Evolutionary conservation across 805 yeast genomes (phyloP).

Genomic region (Alloascoidea africana): DNA sequence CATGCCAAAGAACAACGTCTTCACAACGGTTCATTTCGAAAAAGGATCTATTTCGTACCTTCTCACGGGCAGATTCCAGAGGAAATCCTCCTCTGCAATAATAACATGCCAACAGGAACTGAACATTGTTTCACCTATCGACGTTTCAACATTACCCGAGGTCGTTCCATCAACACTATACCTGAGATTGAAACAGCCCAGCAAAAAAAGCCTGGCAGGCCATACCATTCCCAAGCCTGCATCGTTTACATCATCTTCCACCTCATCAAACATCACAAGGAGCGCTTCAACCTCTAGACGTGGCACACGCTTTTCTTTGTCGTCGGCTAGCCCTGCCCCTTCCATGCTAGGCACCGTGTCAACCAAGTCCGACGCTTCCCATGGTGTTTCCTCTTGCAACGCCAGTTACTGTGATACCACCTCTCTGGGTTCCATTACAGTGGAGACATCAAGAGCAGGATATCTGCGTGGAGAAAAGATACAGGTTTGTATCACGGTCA

Average conservation of each 20-base stretch:
- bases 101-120: slow-evolving; percentile 37
- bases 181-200: slow-evolving; percentile 33
- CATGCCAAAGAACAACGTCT: slow-evolving; percentile 59
- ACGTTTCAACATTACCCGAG: slow-evolving; percentile 48
- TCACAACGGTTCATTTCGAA: slow-evolving; percentile 68
- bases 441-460: slow-evolving; percentile 46
- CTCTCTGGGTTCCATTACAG: slow-evolving; percentile 11
- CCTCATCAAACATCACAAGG: not conserved
- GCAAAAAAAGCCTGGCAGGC: too few species aligned
- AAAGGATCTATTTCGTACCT: slow-evolving; percentile 67
- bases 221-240: slow-evolving; percentile 15
- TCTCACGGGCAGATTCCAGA: slow-evolving; percentile 28
- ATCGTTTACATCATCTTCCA: not conserved
- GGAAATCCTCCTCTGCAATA: slow-evolving; percentile 9
- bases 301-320: too few species aligned
- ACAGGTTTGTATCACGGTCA: slow-evolving; percentile 51
- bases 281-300: not conserved
- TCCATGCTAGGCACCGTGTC: not conserved
- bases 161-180: slow-evolving; percentile 53
- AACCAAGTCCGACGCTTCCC: too few species aligned
- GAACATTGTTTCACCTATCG: slow-evolving; percentile 56
- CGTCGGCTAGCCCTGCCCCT: not conserved
- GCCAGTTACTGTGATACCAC: slow-evolving; percentile 3
- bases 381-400: too few species aligned
- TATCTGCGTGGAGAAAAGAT: slow-evolving; percentile 66